These are phyloP conservation scores for Suillus luteus DNA, from an alignment of 768 basidiomycete genomes.

Conservation along the genomic window DNA sequence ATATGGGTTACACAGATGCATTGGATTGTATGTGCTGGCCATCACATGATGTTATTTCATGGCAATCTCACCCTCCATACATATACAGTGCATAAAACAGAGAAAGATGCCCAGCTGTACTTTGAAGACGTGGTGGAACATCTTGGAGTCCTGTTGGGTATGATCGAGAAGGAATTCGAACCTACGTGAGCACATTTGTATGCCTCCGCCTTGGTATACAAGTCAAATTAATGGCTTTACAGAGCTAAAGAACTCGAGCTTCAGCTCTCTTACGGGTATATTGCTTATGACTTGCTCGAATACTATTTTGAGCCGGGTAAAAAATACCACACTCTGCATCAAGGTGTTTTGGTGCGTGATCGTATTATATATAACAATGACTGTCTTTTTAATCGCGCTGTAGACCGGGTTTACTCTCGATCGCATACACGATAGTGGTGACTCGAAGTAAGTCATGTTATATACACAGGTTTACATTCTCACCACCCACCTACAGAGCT, in stretches of 20 bases:
- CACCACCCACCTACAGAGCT: neutral
- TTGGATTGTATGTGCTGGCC: slow-evolving; percentile 1
- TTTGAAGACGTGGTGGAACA: slow-evolving; percentile 17
- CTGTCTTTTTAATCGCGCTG: neutral
- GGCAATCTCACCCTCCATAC: neutral
- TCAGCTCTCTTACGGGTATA: slow-evolving; percentile 18
- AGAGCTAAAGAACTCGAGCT: slow-evolving; percentile 19
- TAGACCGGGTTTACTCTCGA: slow-evolving; percentile 1
- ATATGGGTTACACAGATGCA: slow-evolving; percentile 7
- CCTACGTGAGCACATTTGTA: slow-evolving; percentile 15
- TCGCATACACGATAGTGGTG: neutral
- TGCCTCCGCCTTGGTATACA: neutral
- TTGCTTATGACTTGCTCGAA: slow-evolving; percentile 21
- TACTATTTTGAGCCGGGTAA: slow-evolving; percentile 14
- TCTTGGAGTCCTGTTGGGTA: slow-evolving; percentile 14
- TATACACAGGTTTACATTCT: neutral
- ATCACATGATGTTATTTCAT: neutral
- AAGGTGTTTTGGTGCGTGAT: neutral
- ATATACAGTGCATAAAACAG: slow-evolving; percentile 4
- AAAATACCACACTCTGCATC: slow-evolving; percentile 6
- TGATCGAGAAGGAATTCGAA: slow-evolving; percentile 19
- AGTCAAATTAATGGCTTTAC: neutral
- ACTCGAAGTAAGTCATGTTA: neutral
- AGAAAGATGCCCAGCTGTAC: slow-evolving; percentile 7
- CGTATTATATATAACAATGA: neutral